A percentile compares a stretch with the other conserved stretches of the same genome.
phyloP scores from a whole-genome alignment of 208 protist genomes.

The Endotrypanum monterogeii region DNA sequence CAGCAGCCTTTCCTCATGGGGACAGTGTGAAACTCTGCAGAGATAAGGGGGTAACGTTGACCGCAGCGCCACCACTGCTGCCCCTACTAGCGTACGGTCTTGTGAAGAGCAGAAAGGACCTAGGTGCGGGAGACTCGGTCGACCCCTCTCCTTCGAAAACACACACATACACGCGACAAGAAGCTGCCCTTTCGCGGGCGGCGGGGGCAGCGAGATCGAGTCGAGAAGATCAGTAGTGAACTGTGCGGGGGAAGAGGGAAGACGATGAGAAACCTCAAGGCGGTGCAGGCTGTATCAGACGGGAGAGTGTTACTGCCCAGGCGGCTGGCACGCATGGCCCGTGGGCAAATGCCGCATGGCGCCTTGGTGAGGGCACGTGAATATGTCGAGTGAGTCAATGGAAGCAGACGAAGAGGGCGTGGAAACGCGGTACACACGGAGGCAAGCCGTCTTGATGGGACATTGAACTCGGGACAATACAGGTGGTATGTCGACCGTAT shows the following conservation, averaged over 20 bases:
- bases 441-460: not conserved
- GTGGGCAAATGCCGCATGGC: not conserved
- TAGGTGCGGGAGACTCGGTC: too few species aligned
- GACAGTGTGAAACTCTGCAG: too few species aligned
- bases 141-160: too few species aligned
- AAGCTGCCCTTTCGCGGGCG: too few species aligned
- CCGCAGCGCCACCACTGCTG: too few species aligned
- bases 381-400: not conserved
- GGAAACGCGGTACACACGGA: not conserved
- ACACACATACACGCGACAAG: too few species aligned
- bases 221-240: not conserved
- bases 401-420: not conserved
- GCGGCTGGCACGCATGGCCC: too few species aligned
- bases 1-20: too few species aligned
- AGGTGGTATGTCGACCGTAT: not conserved
- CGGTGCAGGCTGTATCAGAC: not conserved
- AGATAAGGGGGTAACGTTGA: too few species aligned
- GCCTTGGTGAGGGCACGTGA: not conserved
- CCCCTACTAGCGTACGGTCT: too few species aligned
- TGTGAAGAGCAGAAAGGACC: too few species aligned
- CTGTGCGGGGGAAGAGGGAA: not conserved
- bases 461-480: not conserved
- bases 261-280: not conserved
- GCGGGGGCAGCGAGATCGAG: not conserved
- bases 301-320: not conserved